Percentiles rank a stretch among this genome's conserved stretches.
phyloP scores from a whole-genome alignment of 2,329 filamentous ascomycete genomes.

The Trichothecium roseum region DNA sequence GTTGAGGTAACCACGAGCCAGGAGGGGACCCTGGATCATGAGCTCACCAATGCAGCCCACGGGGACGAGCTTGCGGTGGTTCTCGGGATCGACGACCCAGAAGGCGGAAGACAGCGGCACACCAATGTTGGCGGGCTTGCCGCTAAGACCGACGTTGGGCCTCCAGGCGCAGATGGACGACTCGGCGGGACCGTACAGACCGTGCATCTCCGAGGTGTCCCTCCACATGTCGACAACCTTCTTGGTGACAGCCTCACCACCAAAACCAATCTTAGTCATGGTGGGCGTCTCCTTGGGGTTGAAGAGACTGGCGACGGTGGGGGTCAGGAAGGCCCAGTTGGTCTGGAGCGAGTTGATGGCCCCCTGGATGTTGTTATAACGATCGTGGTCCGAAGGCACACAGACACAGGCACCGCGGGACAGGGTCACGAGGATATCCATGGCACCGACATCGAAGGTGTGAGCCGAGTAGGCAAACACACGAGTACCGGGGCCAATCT shows the following conservation, averaged over 20 bases:
- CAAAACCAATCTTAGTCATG: conserved; percentile 3
- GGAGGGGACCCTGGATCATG: conserved; percentile 10
- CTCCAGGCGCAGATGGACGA: conserved; percentile 15
- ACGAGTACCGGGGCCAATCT: conserved; percentile 13
- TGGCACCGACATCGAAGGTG: conserved; percentile 8
- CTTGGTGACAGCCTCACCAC: conserved; percentile 5
- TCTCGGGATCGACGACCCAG: conserved; percentile 10
- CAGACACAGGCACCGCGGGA: conserved; percentile 1
- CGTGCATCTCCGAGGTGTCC: conserved; percentile 20
- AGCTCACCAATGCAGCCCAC: conserved; percentile 11
- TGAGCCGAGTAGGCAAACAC: conserved; percentile 34
- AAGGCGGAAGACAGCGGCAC: conserved; percentile 5
- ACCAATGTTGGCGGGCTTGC: conserved; percentile 6
- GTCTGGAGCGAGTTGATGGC: neutral
- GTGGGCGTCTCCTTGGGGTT: conserved; percentile 1
- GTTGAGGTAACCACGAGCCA: conserved; percentile 9
- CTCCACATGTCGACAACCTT: conserved; percentile 6
- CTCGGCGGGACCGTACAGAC: conserved; percentile 32
- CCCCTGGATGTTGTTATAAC: neutral
- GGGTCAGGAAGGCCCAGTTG: conserved; percentile 3
- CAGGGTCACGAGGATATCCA: conserved; percentile 5
- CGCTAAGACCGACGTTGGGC: neutral
- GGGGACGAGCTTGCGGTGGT: conserved; percentile 7
- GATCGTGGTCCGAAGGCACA: conserved; percentile 2
- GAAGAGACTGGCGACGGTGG: neutral